phyloP scores from a whole-genome alignment of 345 rosid genomes.

The Noccaea bulbosa region DNA sequence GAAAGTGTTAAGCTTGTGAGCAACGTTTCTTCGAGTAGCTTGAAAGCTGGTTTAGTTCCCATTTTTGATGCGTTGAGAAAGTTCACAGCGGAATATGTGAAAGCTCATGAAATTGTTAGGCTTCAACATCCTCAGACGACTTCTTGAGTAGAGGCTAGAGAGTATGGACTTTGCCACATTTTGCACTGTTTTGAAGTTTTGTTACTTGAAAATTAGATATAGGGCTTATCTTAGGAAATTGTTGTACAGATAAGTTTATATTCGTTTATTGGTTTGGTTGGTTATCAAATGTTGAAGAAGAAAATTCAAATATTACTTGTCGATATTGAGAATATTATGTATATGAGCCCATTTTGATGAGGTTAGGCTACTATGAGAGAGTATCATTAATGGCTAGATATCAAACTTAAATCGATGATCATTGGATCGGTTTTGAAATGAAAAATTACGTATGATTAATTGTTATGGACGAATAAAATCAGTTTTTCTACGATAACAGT shows the following conservation, averaged over 20 bases:
- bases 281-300: neutral
- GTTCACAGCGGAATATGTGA: conserved; percentile 69
- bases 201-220: conserved; percentile 20
- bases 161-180: neutral
- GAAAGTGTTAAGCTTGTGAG: conserved; percentile 70
- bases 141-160: conserved; percentile 31
- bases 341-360: no score
- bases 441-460: neutral
- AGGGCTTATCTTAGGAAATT: neutral
- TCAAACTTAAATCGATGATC: neutral
- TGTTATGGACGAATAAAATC: neutral
- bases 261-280: conserved; percentile 34
- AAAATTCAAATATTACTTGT: neutral
- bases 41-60: conserved; percentile 82
- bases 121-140: conserved; percentile 45
- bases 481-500: neutral
- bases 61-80: conserved; percentile 78
- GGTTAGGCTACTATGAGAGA: conserved; percentile 12
- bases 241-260: conserved; percentile 13
- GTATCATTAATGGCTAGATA: neutral
- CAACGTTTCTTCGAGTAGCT: conserved; percentile 65
- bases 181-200: conserved; percentile 31
- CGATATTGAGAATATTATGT: neutral
- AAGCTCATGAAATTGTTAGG: conserved; percentile 75
- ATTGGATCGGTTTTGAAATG: neutral